Base-by-base conservation (phyloP, 2,329 filamentous ascomycete genomes). In the Penicillium sp. region DNA sequence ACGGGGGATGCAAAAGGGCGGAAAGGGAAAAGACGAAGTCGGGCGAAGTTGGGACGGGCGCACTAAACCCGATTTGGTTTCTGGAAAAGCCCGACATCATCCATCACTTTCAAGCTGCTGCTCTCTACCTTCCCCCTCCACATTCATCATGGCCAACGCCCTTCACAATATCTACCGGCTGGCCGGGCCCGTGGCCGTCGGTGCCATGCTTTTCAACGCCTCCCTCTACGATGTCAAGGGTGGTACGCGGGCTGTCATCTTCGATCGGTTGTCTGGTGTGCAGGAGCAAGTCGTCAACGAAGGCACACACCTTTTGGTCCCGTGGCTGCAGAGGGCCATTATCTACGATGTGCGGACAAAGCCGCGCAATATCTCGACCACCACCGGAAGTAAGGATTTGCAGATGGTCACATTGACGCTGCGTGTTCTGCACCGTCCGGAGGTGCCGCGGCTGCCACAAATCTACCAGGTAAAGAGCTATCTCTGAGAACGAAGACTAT, bases 321-420 rank as follows among this genome's bases (percentile, higher is more conserved):
- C 94, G 7, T 99, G 94, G 94, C 78, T 99, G 71, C 94, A 99
- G 76, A 88, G 86, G 75, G 89, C 88, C 65, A 91, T 99, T 77
- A 81, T 95, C 72, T 99, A 95, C 73, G 94, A 99, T 78, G 94
- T 99, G 61, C 87, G 94, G 59, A 99, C 95, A 51, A 95, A 95
- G 82, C 94, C 94, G 56, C 84, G 94, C 70, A 97, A 96, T 74
- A 97, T 99, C 72, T 90, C 89, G 62, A 99, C 94, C 25, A 99
- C 94, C 22, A 99, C 94, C 11, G 94, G 94, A 53, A 92, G 88
- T 82, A 99, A 99, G 84, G 94, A 99, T 78, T 76, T 99, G 81
- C 94, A 99, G 80, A 99, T 99, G 94, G 94, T 99, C 69, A 96
- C 91, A 82, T 82, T 99, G 81, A 99, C 94, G 48, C 82, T 99